Evolutionary conservation across 176 grass and related monocot species (phyloP).

Genomic region (Bolboschoenus planiculmis): DNA sequence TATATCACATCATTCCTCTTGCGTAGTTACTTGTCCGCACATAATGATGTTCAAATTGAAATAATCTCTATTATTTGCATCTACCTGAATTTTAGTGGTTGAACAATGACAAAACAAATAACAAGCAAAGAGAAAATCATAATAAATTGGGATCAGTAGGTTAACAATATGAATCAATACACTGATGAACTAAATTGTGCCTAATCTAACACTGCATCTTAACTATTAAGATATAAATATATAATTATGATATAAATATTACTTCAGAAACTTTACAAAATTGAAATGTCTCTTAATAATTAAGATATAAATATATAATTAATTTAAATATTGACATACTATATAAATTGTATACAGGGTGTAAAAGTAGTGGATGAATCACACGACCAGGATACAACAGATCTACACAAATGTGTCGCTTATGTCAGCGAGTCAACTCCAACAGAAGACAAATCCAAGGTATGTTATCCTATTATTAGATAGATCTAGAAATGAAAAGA

Average conservation of each 20-base stretch:
- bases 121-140: neutral
- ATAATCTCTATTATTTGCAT: neutral
- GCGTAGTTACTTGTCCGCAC: neutral
- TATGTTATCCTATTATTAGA: conserved; percentile 11
- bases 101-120: neutral
- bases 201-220: neutral
- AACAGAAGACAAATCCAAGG: conserved; percentile 49
- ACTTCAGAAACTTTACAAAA: too few species aligned
- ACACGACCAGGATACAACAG: conserved; percentile 92
- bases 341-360: conserved; percentile 37
- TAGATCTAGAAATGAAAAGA: neutral
- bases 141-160: neutral
- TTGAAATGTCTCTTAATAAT: neutral
- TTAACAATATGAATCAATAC: neutral
- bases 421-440: conserved; percentile 37
- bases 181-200: neutral
- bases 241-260: neutral
- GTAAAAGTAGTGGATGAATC: conserved; percentile 76
- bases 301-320: neutral
- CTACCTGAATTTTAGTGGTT: neutral
- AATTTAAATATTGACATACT: neutral
- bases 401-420: conserved; percentile 79
- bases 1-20: neutral
- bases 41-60: neutral
- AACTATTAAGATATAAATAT: neutral